Percentiles rank a stretch among this genome's conserved stretches.
Evolutionary conservation across 306 rosid genomes (phyloP).

Genomic region (Sindora glabra): DNA sequence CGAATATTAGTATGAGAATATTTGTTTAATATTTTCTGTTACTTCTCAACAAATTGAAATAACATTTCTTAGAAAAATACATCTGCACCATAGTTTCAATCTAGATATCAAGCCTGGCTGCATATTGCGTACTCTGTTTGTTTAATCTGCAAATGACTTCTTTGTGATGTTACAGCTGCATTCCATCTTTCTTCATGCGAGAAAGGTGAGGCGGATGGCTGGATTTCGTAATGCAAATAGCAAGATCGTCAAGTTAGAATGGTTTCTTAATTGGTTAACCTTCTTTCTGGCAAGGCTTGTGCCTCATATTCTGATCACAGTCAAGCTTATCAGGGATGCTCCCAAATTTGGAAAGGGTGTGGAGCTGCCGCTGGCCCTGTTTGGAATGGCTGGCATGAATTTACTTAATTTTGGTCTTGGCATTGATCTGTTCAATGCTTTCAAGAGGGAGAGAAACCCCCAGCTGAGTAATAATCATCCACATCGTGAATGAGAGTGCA

Average conservation of each 20-base stretch:
- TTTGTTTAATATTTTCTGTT: not conserved
- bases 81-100: not conserved
- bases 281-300: conserved; percentile 56
- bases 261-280: conserved; percentile 78
- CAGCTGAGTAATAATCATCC: conserved; percentile 1
- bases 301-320: conserved; percentile 71
- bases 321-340: conserved; percentile 69
- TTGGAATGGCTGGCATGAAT: conserved; percentile 92
- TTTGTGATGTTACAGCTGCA: conserved; percentile 59
- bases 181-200: conserved; percentile 75
- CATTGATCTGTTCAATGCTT: conserved; percentile 72
- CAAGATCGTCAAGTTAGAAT: conserved; percentile 51
- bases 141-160: conserved; percentile 8
- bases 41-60: not conserved
- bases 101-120: not conserved
- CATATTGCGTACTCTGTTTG: not conserved
- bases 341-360: conserved; percentile 62
- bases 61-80: no score
- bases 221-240: conserved; percentile 54
- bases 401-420: conserved; percentile 72
- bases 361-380: conserved; percentile 81
- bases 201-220: conserved; percentile 77
- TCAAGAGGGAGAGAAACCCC: conserved; percentile 48
- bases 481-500: conserved; percentile 40
- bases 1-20: not conserved